Evolutionary conservation across 176 grass and related monocot genomes (phyloP).

Genomic region (Oryza rufipogon): DNA sequence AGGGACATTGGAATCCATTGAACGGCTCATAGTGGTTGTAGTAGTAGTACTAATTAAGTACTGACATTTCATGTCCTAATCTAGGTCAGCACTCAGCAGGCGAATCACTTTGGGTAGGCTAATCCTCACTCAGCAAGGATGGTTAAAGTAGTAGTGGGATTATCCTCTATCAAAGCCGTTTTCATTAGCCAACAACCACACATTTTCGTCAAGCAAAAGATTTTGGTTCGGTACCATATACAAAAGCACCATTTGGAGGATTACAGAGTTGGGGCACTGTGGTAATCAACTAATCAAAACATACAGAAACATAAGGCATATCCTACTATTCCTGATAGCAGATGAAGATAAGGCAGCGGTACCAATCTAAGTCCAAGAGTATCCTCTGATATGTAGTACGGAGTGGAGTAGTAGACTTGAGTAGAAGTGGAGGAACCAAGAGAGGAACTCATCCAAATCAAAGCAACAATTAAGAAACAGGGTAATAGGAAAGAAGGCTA

Average conservation of each 20-base stretch:
- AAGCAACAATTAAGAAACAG: slow-evolving; percentile 6
- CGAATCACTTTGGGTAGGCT: slow-evolving; percentile 18
- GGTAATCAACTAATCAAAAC: not conserved
- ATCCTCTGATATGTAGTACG: not conserved
- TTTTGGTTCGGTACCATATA: not conserved
- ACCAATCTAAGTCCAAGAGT: not conserved
- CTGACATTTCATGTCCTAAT: slow-evolving; percentile 14
- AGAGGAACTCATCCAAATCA: slow-evolving; percentile 4
- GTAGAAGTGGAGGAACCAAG: not conserved
- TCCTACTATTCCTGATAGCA: not conserved
- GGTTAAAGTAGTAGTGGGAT: not conserved
- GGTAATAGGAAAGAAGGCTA: not conserved
- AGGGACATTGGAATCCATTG: not conserved
- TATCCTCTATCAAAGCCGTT: not conserved
- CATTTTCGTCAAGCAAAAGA: not conserved
- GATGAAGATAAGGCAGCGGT: not conserved
- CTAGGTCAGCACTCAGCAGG: not conserved
- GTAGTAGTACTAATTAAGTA: not conserved
- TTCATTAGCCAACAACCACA: slow-evolving; percentile 16
- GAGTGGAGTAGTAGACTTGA: not conserved
- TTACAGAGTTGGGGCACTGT: not conserved
- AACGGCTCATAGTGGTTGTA: not conserved
- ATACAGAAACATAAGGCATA: not conserved
- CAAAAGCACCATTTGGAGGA: too few relatives aligned
- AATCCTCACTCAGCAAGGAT: not conserved